Conservation (phyloP, 2,329 filamentous ascomycete species). For the Xylaria sp. region DNA sequence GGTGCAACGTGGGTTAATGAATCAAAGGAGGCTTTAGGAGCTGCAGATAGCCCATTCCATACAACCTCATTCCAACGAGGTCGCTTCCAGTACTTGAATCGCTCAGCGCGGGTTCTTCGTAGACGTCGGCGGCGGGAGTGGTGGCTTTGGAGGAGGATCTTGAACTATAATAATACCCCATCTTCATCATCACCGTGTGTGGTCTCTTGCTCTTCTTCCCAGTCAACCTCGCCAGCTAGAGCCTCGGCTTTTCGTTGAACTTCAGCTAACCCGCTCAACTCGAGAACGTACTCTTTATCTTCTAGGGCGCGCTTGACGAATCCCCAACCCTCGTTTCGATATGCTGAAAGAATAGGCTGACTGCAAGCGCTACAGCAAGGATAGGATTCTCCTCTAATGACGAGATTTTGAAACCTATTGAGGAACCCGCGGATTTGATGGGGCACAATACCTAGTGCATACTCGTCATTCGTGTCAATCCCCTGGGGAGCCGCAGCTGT, state of each 20-base stretch:
- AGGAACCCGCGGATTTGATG: constrained; percentile 83
- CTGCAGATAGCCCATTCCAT: constrained; percentile 25
- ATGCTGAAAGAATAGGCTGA: constrained; percentile 69
- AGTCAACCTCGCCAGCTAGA: constrained; percentile 40
- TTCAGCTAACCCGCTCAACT: constrained; percentile 56
- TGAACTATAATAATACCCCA: constrained; percentile 41
- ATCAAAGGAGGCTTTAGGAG: constrained; percentile 6
- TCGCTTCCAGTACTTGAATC: constrained; percentile 38
- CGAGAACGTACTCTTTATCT: constrained; percentile 78
- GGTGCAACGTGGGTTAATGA: constrained; percentile 17
- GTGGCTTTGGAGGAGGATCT: constrained; percentile 32
- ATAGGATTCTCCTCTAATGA: constrained; percentile 76
- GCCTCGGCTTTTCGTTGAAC: constrained; percentile 42
- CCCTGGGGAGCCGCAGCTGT: constrained; percentile 48
- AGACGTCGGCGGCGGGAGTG: constrained; percentile 27
- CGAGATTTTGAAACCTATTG: constrained; percentile 73
- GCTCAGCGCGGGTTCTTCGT: constrained; percentile 31
- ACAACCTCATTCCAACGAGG: constrained; percentile 32
- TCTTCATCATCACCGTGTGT: constrained; percentile 41
- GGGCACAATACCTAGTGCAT: constrained; percentile 72
- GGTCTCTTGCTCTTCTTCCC: constrained; percentile 41
- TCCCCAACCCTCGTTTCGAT: constrained; percentile 71
- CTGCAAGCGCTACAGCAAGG: constrained; percentile 84
- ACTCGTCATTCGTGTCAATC: constrained; percentile 57
- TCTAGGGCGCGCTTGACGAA: constrained; percentile 78